Evolutionary conservation across 108 stramenopile genomes (phyloP).

Genomic region (Nitzschia palea): DNA sequence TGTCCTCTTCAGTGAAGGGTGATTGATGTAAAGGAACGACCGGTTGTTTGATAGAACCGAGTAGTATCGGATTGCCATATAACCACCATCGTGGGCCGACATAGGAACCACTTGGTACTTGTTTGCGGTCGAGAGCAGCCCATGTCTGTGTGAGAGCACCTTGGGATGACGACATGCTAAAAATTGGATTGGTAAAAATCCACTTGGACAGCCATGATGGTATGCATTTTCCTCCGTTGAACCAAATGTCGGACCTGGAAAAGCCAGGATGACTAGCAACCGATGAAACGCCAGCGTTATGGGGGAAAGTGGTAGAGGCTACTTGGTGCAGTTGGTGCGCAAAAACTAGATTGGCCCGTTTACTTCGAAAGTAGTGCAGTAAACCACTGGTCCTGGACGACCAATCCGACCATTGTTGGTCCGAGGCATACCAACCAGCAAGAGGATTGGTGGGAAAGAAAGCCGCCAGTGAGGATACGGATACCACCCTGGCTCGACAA

Average conservation of each 20-base stretch:
- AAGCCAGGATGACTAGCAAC: constrained; percentile 24
- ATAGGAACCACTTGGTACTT: constrained; percentile 14
- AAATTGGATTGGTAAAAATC: background rate
- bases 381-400: background rate
- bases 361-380: constrained; percentile 3
- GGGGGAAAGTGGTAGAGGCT: background rate
- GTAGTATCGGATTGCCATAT: background rate
- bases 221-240: background rate
- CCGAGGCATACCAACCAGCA: background rate
- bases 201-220: background rate
- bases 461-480: constrained; percentile 21
- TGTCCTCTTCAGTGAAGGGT: background rate
- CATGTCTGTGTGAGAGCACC: constrained; percentile 13
- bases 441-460: background rate
- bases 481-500: constrained; percentile 7
- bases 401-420: background rate
- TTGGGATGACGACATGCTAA: constrained; percentile 9
- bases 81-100: constrained; percentile 9
- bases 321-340: constrained; percentile 12
- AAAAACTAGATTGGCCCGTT: constrained; percentile 21
- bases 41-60: background rate
- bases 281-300: background rate
- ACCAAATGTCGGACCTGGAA: constrained; percentile 1
- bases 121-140: constrained; percentile 6
- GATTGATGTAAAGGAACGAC: background rate